A percentile compares a stretch with the other conserved stretches of the same genome.
Conservation (phyloP, 2,329 filamentous ascomycete species). For the Hypocrella siamensis region DNA sequence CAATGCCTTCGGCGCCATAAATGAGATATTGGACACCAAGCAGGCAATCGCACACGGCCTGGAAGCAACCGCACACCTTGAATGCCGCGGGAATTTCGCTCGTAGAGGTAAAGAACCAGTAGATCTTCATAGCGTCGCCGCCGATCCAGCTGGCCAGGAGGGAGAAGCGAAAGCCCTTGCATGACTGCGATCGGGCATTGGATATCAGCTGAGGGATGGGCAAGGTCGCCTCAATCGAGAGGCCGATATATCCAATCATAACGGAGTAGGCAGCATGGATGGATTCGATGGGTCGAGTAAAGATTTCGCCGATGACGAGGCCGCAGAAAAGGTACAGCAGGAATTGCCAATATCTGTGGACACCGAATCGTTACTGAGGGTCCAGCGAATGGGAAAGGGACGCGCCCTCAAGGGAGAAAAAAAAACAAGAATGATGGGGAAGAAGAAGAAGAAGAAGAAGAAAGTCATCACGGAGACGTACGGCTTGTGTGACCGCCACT, state of each 20-base stretch:
- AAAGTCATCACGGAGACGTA: conserved; percentile 19
- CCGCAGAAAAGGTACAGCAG: conserved; percentile 48
- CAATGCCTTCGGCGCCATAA: conserved; percentile 39
- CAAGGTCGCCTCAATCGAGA: conserved; percentile 66
- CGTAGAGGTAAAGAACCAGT: conserved; percentile 63
- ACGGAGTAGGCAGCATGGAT: conserved; percentile 52
- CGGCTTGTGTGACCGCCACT: conserved; percentile 59
- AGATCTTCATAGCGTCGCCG: conserved; percentile 77
- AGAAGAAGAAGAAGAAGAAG: neutral
- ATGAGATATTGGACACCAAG: conserved; percentile 60
- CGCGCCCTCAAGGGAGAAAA: neutral
- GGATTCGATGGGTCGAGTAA: conserved; percentile 41
- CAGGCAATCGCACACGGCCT: conserved; percentile 60
- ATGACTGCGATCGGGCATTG: conserved; percentile 53
- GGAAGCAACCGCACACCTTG: conserved; percentile 70
- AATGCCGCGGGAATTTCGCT: conserved; percentile 61
- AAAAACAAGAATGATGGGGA: neutral
- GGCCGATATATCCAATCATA: conserved; percentile 57
- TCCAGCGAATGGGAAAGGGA: too few species aligned
- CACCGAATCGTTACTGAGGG: too few species aligned
- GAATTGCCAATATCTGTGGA: conserved; percentile 58
- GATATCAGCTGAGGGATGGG: conserved; percentile 64
- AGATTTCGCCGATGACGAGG: conserved; percentile 48
- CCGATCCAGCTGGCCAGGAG: conserved; percentile 65
- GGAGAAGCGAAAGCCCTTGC: conserved; percentile 62